Percentiles rank a stretch among this genome's conserved stretches.
Evolutionary conservation across 495 filamentous ascomycete species (phyloP).

Genomic region (Massariosphaeria phaeospora): DNA sequence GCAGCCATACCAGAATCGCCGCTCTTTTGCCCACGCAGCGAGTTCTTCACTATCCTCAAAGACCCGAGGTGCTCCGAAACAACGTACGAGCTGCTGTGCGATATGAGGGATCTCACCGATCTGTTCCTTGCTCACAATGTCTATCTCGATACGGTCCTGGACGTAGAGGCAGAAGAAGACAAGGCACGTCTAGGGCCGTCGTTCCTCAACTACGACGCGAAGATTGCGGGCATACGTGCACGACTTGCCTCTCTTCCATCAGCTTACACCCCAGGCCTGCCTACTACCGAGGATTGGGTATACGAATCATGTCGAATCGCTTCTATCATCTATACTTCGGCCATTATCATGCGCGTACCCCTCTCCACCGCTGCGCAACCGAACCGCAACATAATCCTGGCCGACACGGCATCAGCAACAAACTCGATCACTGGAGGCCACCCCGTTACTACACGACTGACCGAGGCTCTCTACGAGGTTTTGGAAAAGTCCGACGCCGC

Average conservation of each 20-base stretch:
- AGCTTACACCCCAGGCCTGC: conserved; percentile 7
- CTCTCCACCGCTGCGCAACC: conserved; percentile 21
- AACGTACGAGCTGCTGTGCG: conserved; percentile 20
- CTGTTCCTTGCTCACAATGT: conserved; percentile 11
- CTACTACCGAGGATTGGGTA: conserved; percentile 23
- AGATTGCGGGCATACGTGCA: conserved; percentile 7
- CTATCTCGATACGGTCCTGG: neutral
- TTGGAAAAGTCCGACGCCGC: conserved; percentile 8
- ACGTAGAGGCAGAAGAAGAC: neutral
- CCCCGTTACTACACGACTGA: neutral
- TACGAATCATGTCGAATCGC: conserved; percentile 28
- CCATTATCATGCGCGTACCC: conserved; percentile 18
- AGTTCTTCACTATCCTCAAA: conserved; percentile 14
- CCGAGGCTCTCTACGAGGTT: conserved; percentile 13
- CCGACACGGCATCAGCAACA: neutral
- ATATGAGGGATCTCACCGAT: conserved; percentile 29
- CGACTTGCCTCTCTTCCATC: conserved; percentile 18
- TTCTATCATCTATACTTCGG: conserved; percentile 23
- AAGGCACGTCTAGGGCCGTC: neutral
- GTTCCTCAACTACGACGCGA: conserved; percentile 5
- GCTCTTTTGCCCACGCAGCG: conserved; percentile 14
- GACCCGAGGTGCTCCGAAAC: conserved; percentile 11
- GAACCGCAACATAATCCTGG: neutral
- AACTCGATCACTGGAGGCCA: neutral
- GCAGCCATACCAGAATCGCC: conserved; percentile 26